These are phyloP conservation scores for Acorus gramineus DNA, from an alignment of 106 monocot genomes.

Conservation along the genomic window DNA sequence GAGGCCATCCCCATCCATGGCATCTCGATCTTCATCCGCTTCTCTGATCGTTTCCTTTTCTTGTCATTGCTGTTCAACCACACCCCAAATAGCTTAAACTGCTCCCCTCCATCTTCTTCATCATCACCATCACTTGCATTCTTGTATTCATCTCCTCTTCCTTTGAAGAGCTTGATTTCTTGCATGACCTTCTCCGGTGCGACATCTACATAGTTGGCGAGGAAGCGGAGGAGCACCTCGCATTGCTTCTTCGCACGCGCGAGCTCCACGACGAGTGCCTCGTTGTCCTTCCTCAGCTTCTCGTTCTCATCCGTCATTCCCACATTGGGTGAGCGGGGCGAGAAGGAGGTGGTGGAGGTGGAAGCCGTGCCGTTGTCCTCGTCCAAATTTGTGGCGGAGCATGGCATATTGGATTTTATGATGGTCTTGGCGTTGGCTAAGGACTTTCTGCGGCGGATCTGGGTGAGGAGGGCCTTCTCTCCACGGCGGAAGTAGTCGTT, in stretches of 20 bases:
- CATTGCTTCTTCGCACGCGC: conserved; percentile 35
- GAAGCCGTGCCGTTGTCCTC: conserved; percentile 27
- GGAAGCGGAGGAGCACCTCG: conserved; percentile 33
- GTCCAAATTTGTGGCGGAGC: conserved; percentile 13
- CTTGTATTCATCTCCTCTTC: no score
- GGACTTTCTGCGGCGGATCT: conserved; percentile 50
- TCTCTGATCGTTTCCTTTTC: no score
- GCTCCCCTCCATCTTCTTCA: no score
- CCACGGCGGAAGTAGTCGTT: conserved; percentile 72
- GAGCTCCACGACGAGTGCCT: conserved; percentile 36
- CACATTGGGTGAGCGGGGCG: conserved; percentile 12
- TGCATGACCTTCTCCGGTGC: no score
- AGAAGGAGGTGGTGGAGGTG: conserved; percentile 22
- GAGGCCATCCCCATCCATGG: no score
- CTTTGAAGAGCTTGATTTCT: no score
- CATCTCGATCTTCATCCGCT: no score
- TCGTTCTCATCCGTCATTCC: conserved; percentile 45
- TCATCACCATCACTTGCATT: no score
- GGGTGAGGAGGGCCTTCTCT: conserved; percentile 45
- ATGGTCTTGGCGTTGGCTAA: neutral
- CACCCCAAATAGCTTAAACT: no score
- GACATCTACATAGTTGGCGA: conserved; percentile 35
- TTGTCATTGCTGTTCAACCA: no score
- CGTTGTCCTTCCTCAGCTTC: conserved; percentile 55
- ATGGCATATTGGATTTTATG: conserved; percentile 1